Percentiles rank a stretch among this genome's conserved stretches.
Evolutionary conservation across 306 rosid species (phyloP).

Genomic region (Benincasa hispida): DNA sequence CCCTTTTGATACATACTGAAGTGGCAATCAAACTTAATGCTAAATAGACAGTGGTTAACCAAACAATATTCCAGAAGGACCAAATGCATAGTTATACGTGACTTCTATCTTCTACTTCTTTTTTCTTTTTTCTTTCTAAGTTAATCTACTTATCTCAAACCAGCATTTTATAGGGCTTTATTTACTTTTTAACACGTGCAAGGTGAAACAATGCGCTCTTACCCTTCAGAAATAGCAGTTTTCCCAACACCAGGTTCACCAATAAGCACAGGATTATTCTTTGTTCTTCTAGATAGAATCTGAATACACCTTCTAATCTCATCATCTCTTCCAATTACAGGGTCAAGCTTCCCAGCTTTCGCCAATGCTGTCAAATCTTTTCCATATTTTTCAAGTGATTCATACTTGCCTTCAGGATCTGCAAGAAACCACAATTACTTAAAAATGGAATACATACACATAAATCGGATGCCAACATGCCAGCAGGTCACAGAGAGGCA

Average conservation of each 20-base stretch:
- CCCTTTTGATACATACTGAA: neutral
- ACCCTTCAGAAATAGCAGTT: conserved; percentile 99
- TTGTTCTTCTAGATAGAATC: conserved; percentile 96
- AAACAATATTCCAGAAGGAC: neutral
- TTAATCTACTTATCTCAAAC: neutral
- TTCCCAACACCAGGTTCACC: conserved; percentile 99
- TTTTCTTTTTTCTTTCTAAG: neutral
- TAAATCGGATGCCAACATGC: neutral
- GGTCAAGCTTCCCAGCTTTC: conserved; percentile 87
- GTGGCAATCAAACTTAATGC: neutral
- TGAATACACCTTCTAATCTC: conserved; percentile 99
- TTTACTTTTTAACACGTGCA: neutral
- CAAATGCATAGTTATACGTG: neutral
- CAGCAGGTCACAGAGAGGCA: neutral
- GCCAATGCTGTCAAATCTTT: conserved; percentile 98
- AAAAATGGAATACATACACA: neutral
- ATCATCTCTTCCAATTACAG: conserved; percentile 98
- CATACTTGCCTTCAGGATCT: conserved; percentile 99
- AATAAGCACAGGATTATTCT: conserved; percentile 92
- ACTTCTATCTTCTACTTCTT: neutral
- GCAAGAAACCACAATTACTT: conserved; percentile 21
- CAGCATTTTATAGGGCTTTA: neutral
- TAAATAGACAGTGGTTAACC: neutral
- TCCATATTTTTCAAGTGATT: conserved; percentile 89
- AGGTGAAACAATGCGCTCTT: conserved; percentile 11